Base-by-base conservation (phyloP, 1,284 basidiomycete genomes). In the Rhizoctonia solani region DNA sequence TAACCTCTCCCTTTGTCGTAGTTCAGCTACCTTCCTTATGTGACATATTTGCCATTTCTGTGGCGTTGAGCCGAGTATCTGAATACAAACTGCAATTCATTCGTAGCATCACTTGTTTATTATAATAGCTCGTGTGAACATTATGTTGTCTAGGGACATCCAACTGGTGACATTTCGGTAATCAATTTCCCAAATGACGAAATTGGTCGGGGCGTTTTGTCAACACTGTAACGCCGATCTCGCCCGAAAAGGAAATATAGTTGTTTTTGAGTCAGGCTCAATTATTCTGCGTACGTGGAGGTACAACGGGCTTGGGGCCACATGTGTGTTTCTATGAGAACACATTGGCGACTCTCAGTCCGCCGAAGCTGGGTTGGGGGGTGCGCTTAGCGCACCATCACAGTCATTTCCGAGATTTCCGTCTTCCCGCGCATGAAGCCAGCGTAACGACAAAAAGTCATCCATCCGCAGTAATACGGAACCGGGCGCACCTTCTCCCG, bases 201-300 rank as follows among this genome's bases (percentile, higher is more conserved):
- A 54, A 37, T 25, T n/a, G 13, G 16, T 3, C 29, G 29, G 56
- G 56, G 56, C 56, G 56, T 61, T 61, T 61, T 50, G 19, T 49
- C 46, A 49, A 61, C 56, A 61, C 30, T 37, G 11, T 46, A 61
- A 9, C 11, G 46, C 23, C 46, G 56, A 61, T 61, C 56, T 34
- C 21, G 11, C 42, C 19, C 56, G 47, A 58, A 58, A 23, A 58
- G 42, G 42, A 44, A 61, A 61, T 44, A 30, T 34, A 49, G 30
- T 41, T 27, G 29, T 4, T 9, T 4, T 55, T 25, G 32, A n/a
- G n/a, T n/a, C n/a, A n/a, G n/a, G n/a, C n/a, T n/a, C n/a, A n/a
- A n/a, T n/a, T n/a, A n/a, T n/a, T n/a, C n/a, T n/a, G n/a, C n/a
- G n/a, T n/a, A n/a, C n/a, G n/a, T n/a, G n/a, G n/a, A n/a, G n/a